Percentiles rank a stretch among this genome's conserved stretches.
These are phyloP conservation scores for Aristolochia fimbriata DNA, from an alignment of 164 flowering plant species.

Conservation along the genomic window DNA sequence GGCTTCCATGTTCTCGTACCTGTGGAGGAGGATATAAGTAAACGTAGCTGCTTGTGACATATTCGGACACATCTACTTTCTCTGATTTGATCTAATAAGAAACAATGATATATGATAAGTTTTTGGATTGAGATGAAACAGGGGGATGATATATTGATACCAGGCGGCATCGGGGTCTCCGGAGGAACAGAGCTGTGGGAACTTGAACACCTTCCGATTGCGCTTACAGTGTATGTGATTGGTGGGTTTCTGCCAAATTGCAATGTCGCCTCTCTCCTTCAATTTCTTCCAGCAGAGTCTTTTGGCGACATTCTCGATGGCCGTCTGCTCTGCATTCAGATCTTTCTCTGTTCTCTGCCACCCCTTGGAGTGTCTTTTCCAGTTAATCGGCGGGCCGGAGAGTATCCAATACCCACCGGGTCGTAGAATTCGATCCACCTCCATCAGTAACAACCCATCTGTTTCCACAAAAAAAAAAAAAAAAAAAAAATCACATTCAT, in stretches of 20 bases:
- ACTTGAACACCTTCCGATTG: slow-evolving; percentile 43
- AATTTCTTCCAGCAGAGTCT: slow-evolving; percentile 88
- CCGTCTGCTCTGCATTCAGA: slow-evolving; percentile 40
- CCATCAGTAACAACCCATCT: slow-evolving; percentile 80
- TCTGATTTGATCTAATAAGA: no score
- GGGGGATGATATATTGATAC: no score
- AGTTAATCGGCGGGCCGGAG: slow-evolving; percentile 93
- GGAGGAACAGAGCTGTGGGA: slow-evolving; percentile 48
- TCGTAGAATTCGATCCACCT: slow-evolving; percentile 71
- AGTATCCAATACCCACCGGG: slow-evolving; percentile 94
- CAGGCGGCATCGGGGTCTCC: slow-evolving; percentile 76
- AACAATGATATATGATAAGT: no score
- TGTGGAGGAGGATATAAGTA: no score
- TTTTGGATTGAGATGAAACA: no score
- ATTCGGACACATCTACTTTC: no score
- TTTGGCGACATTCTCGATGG: slow-evolving; percentile 48
- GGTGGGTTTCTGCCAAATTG: slow-evolving; percentile 88
- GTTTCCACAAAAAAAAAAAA: no score
- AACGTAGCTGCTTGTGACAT: no score
- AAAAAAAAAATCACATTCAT: no score
- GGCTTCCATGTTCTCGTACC: slow-evolving; percentile 75
- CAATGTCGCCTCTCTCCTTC: slow-evolving; percentile 54
- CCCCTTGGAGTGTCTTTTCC: slow-evolving; percentile 68
- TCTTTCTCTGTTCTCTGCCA: slow-evolving; percentile 66
- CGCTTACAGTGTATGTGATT: slow-evolving; percentile 67